These are phyloP conservation scores for Kurtzmaniella quercitrusa DNA, from an alignment of 1,139 yeast genomes.

Conservation along the genomic window DNA sequence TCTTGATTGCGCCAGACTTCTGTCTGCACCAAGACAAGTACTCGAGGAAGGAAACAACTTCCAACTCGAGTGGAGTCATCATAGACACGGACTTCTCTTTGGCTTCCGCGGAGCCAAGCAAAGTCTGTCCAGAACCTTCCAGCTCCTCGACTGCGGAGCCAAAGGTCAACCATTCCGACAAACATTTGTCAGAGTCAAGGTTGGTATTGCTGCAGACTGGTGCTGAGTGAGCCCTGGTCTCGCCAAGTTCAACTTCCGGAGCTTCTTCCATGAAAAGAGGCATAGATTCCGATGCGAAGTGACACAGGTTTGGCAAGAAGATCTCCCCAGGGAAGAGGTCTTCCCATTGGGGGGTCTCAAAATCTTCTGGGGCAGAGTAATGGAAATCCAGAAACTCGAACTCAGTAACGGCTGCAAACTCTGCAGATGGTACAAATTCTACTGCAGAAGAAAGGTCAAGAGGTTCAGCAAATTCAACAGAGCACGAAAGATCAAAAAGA, in stretches of 20 bases:
- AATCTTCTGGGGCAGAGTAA: background rate
- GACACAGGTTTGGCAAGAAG: background rate
- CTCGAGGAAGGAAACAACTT: background rate
- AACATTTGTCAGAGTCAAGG: background rate
- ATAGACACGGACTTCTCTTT: background rate
- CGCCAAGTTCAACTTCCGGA: background rate
- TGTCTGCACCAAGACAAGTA: background rate
- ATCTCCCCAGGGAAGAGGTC: background rate
- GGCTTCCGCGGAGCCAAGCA: background rate
- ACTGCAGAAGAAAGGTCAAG: too few species aligned
- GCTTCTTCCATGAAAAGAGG: background rate
- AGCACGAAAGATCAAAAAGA: background rate
- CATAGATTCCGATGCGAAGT: background rate
- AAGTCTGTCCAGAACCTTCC: background rate
- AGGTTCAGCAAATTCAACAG: too few species aligned
- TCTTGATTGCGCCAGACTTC: too few species aligned
- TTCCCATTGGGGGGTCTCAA: background rate
- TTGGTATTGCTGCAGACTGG: background rate
- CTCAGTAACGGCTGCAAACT: background rate
- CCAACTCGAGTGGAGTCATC: background rate
- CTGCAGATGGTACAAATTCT: too few species aligned
- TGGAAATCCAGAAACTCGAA: background rate
- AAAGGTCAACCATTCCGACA: background rate
- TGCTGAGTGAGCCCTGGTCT: background rate
- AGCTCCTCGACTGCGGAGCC: background rate